These are phyloP conservation scores for Zelopaecilomyces penicillatus DNA, from an alignment of 2,329 filamentous ascomycete species.

Conservation along the genomic window DNA sequence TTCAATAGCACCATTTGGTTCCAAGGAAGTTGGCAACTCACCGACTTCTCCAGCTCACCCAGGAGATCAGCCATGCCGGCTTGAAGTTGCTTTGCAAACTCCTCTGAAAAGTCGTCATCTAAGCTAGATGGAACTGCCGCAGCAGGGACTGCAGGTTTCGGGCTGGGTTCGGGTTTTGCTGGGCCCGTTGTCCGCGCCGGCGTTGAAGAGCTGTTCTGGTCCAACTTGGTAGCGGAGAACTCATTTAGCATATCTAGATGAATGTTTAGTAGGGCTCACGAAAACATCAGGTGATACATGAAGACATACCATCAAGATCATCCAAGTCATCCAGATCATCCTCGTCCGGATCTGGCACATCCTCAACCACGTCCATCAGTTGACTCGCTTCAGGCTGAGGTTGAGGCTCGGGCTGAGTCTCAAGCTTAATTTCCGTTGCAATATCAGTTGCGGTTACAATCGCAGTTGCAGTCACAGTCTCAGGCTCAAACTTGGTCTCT, in stretches of 20 bases:
- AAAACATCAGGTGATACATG: not conserved
- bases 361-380: constrained; percentile 28
- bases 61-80: constrained; percentile 81
- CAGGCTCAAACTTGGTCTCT: too few relatives aligned
- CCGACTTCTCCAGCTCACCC: constrained; percentile 57
- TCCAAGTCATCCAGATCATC: constrained; percentile 88
- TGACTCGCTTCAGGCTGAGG: constrained; percentile 1
- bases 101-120: constrained; percentile 49
- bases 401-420: not conserved
- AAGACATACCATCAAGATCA: constrained; percentile 69
- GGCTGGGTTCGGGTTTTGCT: constrained; percentile 22
- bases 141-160: constrained; percentile 23
- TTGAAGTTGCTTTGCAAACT: constrained; percentile 80
- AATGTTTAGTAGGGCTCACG: constrained; percentile 4
- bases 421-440: not conserved
- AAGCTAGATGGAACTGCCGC: constrained; percentile 12
- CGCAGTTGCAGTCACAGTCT: too few relatives aligned
- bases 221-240: constrained; percentile 60
- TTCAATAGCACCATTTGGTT: not conserved
- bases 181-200: constrained; percentile 19
- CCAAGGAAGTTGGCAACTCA: constrained; percentile 21
- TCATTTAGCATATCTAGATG: constrained; percentile 81
- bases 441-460: too few relatives aligned
- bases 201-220: constrained; percentile 15
- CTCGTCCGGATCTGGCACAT: constrained; percentile 82